Conservation (phyloP, 768 basidiomycete genomes). For the Gymnopilus dilepis region DNA sequence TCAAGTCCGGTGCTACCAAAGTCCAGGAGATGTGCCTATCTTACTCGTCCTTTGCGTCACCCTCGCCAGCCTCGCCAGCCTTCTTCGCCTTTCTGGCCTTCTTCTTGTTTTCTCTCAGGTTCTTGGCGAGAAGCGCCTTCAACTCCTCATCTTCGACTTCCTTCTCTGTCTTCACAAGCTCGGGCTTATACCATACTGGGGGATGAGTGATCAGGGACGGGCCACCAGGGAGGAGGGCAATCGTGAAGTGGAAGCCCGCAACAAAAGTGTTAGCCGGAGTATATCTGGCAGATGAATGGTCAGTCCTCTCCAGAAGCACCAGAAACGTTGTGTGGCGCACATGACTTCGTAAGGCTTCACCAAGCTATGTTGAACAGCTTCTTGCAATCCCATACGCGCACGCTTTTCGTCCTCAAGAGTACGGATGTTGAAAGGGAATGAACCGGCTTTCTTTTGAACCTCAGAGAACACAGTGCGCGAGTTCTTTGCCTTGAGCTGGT, state of each 20-base stretch:
- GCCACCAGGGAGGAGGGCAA: slow-evolving; percentile 89
- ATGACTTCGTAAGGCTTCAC: slow-evolving; percentile 96
- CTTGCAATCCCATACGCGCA: slow-evolving; percentile 92
- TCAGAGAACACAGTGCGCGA: slow-evolving; percentile 96
- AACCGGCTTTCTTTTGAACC: slow-evolving; percentile 96
- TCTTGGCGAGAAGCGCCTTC: slow-evolving; percentile 77
- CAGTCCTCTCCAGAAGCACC: slow-evolving; percentile 1
- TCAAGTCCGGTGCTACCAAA: not conserved
- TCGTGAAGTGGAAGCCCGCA: slow-evolving; percentile 96
- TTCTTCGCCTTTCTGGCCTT: slow-evolving; percentile 71
- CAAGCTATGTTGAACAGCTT: slow-evolving; percentile 93
- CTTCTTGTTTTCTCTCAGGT: slow-evolving; percentile 90
- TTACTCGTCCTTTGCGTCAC: slow-evolving; percentile 34
- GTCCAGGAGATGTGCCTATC: not conserved
- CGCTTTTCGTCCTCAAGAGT: slow-evolving; percentile 95
- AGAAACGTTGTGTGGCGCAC: slow-evolving; percentile 48
- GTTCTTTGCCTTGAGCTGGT: slow-evolving; percentile 97
- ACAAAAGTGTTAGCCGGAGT: slow-evolving; percentile 85
- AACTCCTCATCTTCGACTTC: slow-evolving; percentile 88
- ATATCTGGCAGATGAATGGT: slow-evolving; percentile 50
- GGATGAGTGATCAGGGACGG: slow-evolving; percentile 87
- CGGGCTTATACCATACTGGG: slow-evolving; percentile 92
- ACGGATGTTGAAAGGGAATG: slow-evolving; percentile 98
- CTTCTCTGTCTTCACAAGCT: slow-evolving; percentile 88
- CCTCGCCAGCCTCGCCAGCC: slow-evolving; percentile 45